Conservation (phyloP, 257 asterid species). For the Solanum infundibuliforme region DNA sequence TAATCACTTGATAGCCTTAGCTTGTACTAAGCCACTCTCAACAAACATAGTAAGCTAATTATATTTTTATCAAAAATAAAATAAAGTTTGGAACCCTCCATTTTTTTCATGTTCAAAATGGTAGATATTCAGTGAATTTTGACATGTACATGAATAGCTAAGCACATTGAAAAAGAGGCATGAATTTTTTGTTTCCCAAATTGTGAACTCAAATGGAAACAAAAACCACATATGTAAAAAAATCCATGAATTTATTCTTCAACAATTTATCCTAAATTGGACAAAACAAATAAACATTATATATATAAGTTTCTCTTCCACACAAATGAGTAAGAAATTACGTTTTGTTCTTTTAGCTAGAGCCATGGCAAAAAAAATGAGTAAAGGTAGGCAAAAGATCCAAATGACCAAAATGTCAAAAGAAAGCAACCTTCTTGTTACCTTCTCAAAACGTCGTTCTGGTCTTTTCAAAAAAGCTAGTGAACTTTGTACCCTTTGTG, state of each 20-base stretch:
- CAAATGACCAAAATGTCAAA: constrained; percentile 36
- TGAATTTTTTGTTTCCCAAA: not conserved
- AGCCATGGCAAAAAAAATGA: constrained; percentile 16
- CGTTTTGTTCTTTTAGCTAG: not conserved
- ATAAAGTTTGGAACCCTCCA: not conserved
- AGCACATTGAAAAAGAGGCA: not conserved
- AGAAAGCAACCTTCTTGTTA: constrained; percentile 30
- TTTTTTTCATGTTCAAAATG: not conserved
- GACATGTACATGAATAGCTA: not conserved
- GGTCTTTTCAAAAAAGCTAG: constrained; percentile 38
- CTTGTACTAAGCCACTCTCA: not conserved
- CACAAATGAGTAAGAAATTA: not conserved
- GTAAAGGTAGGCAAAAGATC: constrained; percentile 36
- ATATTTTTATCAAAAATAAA: not conserved
- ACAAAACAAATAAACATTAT: not conserved
- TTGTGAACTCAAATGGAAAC: not conserved
- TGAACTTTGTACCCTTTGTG: constrained; percentile 26
- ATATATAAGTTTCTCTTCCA: not conserved
- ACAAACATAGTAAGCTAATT: not conserved
- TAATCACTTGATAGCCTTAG: not conserved
- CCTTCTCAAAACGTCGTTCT: constrained; percentile 41
- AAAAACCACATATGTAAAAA: not conserved
- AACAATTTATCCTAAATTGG: not conserved
- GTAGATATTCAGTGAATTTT: not conserved
- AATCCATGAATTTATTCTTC: not conserved